Evolutionary conservation across 768 basidiomycete genomes (phyloP).

Genomic region (Cyclocybe aegerita): DNA sequence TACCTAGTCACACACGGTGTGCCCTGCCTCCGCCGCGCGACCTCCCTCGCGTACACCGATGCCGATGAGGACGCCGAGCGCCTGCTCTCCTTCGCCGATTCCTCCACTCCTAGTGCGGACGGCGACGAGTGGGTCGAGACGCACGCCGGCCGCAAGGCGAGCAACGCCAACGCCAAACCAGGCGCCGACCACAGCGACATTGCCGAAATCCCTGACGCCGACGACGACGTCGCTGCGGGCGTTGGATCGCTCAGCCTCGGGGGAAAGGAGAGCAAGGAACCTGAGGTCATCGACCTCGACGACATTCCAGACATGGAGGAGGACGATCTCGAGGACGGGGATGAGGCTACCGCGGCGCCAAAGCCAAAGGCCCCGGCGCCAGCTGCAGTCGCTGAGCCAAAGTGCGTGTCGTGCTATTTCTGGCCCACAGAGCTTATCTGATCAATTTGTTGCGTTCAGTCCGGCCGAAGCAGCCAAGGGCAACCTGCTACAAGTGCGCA

Average conservation of each 20-base stretch:
- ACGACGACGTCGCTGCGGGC: constrained; percentile 49
- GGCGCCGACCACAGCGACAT: constrained; percentile 64
- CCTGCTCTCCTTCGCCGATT: constrained; percentile 78
- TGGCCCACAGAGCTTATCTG: not conserved
- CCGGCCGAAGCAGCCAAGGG: constrained; percentile 66
- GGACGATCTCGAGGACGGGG: constrained; percentile 73
- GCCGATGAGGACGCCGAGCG: constrained; percentile 97
- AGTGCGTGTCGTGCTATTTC: constrained; percentile 34
- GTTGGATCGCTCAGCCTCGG: constrained; percentile 48
- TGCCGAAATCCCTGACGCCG: constrained; percentile 87
- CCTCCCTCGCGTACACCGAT: constrained; percentile 90
- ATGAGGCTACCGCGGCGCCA: constrained; percentile 79
- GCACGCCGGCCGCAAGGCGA: constrained; percentile 74
- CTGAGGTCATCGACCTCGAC: constrained; percentile 87
- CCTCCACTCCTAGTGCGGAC: constrained; percentile 48
- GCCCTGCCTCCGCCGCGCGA: constrained; percentile 94
- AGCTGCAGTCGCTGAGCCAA: constrained; percentile 38
- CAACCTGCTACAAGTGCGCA: constrained; percentile 92
- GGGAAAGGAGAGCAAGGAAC: constrained; percentile 26
- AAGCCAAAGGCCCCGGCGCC: constrained; percentile 44
- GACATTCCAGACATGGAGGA: constrained; percentile 99
- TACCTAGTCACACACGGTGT: constrained; percentile 95
- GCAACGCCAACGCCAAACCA: constrained; percentile 41
- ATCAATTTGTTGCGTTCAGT: constrained; percentile 30
- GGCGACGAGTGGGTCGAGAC: constrained; percentile 99